Conservation (phyloP, 345 rosid species). For the Reutealis trisperma region DNA sequence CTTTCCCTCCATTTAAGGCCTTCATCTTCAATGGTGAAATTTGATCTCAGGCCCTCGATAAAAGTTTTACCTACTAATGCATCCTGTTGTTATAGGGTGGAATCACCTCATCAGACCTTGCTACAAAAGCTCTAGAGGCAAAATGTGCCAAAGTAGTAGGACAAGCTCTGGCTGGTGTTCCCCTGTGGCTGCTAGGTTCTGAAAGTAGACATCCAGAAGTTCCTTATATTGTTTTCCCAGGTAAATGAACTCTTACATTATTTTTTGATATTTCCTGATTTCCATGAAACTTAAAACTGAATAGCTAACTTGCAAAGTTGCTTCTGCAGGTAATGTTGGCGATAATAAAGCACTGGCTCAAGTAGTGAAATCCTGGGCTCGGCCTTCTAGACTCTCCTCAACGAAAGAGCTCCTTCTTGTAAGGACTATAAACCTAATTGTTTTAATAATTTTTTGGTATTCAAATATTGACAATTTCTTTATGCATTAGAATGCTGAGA, state of each 20-base stretch:
- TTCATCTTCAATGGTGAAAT: background rate
- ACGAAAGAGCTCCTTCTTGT: slow-evolving; percentile 77
- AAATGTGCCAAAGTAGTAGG: slow-evolving; percentile 85
- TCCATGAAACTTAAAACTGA: background rate
- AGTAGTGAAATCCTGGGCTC: slow-evolving; percentile 90
- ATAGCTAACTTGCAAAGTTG: background rate
- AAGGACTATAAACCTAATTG: slow-evolving; percentile 22
- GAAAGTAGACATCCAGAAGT: slow-evolving; percentile 98
- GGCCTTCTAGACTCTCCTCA: slow-evolving; percentile 55
- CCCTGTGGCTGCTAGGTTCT: slow-evolving; percentile 94
- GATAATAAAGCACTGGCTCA: slow-evolving; percentile 72
- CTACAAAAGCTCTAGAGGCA: slow-evolving; percentile 91
- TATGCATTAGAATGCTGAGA: slow-evolving; percentile 70
- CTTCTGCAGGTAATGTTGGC: slow-evolving; percentile 84
- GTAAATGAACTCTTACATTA: slow-evolving; percentile 36
- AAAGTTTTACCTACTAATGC: background rate
- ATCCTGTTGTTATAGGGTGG: slow-evolving; percentile 66
- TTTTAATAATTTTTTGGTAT: slow-evolving; percentile 8
- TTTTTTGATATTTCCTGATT: slow-evolving; percentile 1
- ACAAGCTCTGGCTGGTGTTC: slow-evolving; percentile 95
- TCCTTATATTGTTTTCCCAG: slow-evolving; percentile 97
- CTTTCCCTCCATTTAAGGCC: background rate
- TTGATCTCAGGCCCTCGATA: background rate
- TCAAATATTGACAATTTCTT: slow-evolving; percentile 30
- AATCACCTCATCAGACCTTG: slow-evolving; percentile 96